Percentiles rank a stretch among this genome's conserved stretches.
These are phyloP conservation scores for Tetracladium marchalianum DNA, from an alignment of 495 filamentous ascomycete genomes.

Conservation along the genomic window DNA sequence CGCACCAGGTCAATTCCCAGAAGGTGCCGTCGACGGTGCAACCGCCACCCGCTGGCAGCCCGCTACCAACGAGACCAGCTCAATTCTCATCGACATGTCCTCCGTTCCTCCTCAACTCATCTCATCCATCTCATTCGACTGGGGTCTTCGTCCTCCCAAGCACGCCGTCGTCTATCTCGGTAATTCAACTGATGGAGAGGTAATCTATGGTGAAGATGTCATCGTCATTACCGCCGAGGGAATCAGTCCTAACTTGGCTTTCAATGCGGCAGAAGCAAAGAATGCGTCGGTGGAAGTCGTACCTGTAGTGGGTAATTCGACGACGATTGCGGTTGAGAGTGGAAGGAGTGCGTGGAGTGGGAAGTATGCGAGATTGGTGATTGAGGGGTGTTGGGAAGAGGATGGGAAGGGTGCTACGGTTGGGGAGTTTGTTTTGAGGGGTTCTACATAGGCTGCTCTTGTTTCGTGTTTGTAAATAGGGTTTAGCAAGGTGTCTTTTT, in stretches of 20 bases:
- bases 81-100: slow-evolving; percentile 37
- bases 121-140: slow-evolving; percentile 52
- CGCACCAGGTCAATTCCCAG: slow-evolving; percentile 61
- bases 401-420: slow-evolving; percentile 56
- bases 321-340: slow-evolving; percentile 7
- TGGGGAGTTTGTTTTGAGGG: slow-evolving; percentile 51
- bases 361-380: slow-evolving; percentile 28
- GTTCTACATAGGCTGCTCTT: too few species aligned
- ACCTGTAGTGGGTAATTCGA: slow-evolving; percentile 15
- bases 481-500: too few species aligned
- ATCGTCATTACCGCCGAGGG: slow-evolving; percentile 17
- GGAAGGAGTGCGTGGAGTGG: slow-evolving; percentile 15
- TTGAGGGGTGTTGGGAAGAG: slow-evolving; percentile 35
- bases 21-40: slow-evolving; percentile 60
- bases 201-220: slow-evolving; percentile 18
- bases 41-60: slow-evolving; percentile 68
- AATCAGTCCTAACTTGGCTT: slow-evolving; percentile 26
- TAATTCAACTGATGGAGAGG: slow-evolving; percentile 25
- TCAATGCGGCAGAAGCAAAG: not conserved
- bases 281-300: not conserved
- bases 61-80: slow-evolving; percentile 31
- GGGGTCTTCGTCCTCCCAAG: slow-evolving; percentile 50
- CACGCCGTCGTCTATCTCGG: slow-evolving; percentile 47
- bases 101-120: slow-evolving; percentile 27
- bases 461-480: too few species aligned